Evolutionary conservation across 2,329 filamentous ascomycete genomes (phyloP), one percentile per base, ranked within the genome.

Genomic region (Amauroascus niger): DNA sequence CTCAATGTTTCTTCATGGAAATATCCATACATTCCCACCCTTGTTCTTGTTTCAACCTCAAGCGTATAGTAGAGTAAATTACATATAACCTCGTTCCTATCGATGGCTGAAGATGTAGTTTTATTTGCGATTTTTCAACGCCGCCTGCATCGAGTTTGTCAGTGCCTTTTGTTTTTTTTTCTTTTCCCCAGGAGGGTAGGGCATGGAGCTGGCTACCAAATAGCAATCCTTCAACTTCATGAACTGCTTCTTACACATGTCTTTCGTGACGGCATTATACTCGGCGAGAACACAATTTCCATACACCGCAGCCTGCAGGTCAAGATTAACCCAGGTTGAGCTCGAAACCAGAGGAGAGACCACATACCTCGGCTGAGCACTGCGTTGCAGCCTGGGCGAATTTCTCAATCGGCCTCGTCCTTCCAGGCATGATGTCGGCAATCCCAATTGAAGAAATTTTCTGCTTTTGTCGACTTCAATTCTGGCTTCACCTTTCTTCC

Each of bases 281-380:
- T 97, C 91, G 37, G 82, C 81, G 49, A 91, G 79, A 59, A 98
- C 83, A 67, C 93, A 98, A 75, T 89, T 90, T 60, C 91, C 93
- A 65, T 97, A 98, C 11, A 80, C 76, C 2, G 88, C 78, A 50
- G 88, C 86, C 91, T 97, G 58, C 24, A 54, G 24, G 30, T 44
- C 26, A 48, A 40, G n/a, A 30, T 37, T 54, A 58, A 61, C 60
- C 30, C 8, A 11, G 18, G 2, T 40, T 6, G 6, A 13, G 13
- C 20, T 18, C 18, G n/a, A 14, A 48, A 26, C 7, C 2, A 26
- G 11, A 3, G 18, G 16, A 33, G 24, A 16, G 24, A 45, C 13
- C 7, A 28, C 50, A 3, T 35, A 85, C 83, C 74, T 87, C 82
- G 49, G 74, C 70, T 6, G 81, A 79, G 68, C 84, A 87, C 68